phyloP scores from a whole-genome alignment of 352 stramenopile genomes.

The Phytopythium boreale region DNA sequence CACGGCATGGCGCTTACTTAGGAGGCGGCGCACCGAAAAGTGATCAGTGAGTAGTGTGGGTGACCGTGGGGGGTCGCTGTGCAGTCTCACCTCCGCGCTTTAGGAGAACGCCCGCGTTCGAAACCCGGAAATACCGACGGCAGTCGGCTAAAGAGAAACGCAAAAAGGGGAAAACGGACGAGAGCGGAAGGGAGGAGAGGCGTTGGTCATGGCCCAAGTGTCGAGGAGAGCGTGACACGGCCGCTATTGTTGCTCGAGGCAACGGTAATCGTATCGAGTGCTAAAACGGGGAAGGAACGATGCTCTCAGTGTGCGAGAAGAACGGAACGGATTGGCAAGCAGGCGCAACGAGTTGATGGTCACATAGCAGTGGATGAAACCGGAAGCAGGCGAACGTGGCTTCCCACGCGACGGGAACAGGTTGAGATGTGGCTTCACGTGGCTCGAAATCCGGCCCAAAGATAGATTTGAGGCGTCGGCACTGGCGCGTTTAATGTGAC shows the following conservation, averaged over 20 bases:
- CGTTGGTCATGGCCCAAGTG: not conserved
- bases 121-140: not conserved
- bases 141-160: not conserved
- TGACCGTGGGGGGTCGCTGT: no score
- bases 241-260: not conserved
- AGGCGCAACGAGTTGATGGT: no score
- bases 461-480: no score
- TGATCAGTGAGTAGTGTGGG: not conserved
- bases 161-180: not conserved
- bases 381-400: no score
- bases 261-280: not conserved
- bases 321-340: not conserved
- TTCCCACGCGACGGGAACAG: no score
- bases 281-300: no score
- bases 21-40: not conserved
- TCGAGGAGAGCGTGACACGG: no score
- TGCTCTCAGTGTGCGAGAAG: no score
- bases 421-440: no score
- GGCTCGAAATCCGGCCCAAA: no score
- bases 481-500: no score
- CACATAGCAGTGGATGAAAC: no score
- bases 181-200: not conserved
- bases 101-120: not conserved
- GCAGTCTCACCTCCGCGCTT: not conserved
- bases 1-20: not conserved